Conservation (phyloP, 2,329 filamentous ascomycete genomes). For the Diaporthe humulicola region DNA sequence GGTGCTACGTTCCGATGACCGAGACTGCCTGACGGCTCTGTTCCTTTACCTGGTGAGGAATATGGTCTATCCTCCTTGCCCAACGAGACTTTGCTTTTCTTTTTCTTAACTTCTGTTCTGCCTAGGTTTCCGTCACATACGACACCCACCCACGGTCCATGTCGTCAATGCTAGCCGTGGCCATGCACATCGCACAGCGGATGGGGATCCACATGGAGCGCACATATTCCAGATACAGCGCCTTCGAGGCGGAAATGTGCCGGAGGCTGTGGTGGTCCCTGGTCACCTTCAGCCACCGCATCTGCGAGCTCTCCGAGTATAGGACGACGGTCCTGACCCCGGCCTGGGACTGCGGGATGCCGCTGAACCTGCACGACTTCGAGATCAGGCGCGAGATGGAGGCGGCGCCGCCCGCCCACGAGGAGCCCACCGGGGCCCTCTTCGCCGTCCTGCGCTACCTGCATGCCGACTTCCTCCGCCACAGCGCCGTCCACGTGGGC, state of each 20-base stretch:
- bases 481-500: neutral
- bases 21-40: neutral
- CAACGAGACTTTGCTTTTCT: neutral
- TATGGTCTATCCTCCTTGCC: too few relatives aligned
- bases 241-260: neutral
- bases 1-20: neutral
- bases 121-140: neutral
- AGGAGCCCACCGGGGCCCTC: neutral
- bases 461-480: neutral
- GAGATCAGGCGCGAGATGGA: neutral
- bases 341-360: neutral
- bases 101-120: neutral
- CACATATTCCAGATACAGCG: neutral
- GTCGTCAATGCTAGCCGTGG: neutral
- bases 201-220: slow-evolving; percentile 1
- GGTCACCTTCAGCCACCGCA: neutral
- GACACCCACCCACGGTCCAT: neutral
- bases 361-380: neutral
- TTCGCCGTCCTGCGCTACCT: neutral
- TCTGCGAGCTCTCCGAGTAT: slow-evolving; percentile 5
- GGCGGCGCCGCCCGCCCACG: neutral
- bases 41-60: neutral
- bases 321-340: neutral
- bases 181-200: neutral
- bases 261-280: neutral